Conservation (phyloP, 495 filamentous ascomycete genomes). For the Aspergillus leporis region DNA sequence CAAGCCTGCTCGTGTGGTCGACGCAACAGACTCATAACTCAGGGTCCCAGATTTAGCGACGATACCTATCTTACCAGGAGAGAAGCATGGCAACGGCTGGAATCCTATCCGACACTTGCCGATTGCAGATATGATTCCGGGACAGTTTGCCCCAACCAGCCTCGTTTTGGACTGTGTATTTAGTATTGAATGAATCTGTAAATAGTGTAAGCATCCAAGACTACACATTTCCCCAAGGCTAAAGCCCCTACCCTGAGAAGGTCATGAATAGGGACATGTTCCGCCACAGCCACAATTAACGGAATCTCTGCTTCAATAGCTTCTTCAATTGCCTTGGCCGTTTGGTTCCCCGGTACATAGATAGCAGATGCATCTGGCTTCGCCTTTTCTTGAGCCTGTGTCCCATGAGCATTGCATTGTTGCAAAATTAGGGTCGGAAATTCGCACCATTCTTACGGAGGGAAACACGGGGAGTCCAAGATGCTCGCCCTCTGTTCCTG, state of each 20-base stretch:
- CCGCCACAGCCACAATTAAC: conserved; percentile 84
- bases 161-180: conserved; percentile 78
- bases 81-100: conserved; percentile 76
- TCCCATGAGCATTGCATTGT: conserved; percentile 14
- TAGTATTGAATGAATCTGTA: conserved; percentile 73
- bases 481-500: conserved; percentile 74
- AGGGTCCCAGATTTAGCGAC: conserved; percentile 87
- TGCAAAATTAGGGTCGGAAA: not conserved
- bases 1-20: conserved; percentile 75
- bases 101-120: conserved; percentile 85
- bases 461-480: conserved; percentile 78
- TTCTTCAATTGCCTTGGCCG: conserved; percentile 78
- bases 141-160: conserved; percentile 82
- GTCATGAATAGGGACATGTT: conserved; percentile 88
- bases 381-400: conserved; percentile 68
- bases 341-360: conserved; percentile 80
- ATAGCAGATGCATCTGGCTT: conserved; percentile 85
- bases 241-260: conserved; percentile 64
- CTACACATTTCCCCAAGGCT: not conserved
- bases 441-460: conserved; percentile 61
- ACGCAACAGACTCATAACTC: conserved; percentile 85
- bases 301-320: conserved; percentile 88
- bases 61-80: conserved; percentile 75
- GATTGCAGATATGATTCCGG: conserved; percentile 83
- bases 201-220: not conserved